Evolutionary conservation across 2,329 filamentous ascomycete genomes (phyloP).

Genomic region (Stachybotrys chartarum): DNA sequence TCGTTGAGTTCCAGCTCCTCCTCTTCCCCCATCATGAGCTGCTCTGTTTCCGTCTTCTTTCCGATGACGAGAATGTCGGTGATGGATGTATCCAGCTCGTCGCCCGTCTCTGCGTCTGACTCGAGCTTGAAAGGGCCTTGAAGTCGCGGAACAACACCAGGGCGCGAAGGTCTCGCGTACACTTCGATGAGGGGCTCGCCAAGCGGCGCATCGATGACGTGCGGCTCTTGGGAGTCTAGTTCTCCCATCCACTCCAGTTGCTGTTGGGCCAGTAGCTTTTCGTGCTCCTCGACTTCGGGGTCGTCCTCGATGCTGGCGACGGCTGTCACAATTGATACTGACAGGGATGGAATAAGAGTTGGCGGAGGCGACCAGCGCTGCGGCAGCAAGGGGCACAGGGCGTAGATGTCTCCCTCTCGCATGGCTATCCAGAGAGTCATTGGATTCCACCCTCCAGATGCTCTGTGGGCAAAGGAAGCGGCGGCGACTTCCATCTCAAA

Average conservation of each 20-base stretch:
- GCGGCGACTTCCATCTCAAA: conserved; percentile 93
- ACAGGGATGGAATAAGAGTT: conserved; percentile 73
- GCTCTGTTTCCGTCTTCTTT: conserved; percentile 51
- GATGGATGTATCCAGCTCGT: conserved; percentile 48
- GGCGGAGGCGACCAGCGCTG: conserved; percentile 75
- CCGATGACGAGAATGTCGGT: conserved; percentile 58
- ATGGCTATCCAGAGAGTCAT: conserved; percentile 99
- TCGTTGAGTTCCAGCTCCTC: conserved; percentile 52
- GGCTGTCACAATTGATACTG: conserved; percentile 74
- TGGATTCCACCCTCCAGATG: conserved; percentile 79
- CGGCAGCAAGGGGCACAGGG: conserved; percentile 82
- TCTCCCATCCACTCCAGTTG: conserved; percentile 63
- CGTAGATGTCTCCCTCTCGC: conserved; percentile 87
- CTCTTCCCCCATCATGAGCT: conserved; percentile 58
- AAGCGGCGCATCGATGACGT: conserved; percentile 39
- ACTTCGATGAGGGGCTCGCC: conserved; percentile 47
- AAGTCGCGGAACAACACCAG: conserved; percentile 50
- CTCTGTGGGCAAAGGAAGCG: conserved; percentile 65
- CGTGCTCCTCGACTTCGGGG: conserved; percentile 40
- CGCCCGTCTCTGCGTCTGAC: conserved; percentile 46
- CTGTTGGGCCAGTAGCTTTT: conserved; percentile 53
- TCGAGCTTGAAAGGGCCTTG: conserved; percentile 57
- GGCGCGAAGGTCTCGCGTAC: conserved; percentile 48
- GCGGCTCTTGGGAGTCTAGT: conserved; percentile 55
- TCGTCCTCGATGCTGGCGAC: conserved; percentile 56